Percentiles rank a stretch among this genome's conserved stretches.
Conservation (phyloP, 768 basidiomycete genomes). For the Termitomyces sp. region DNA sequence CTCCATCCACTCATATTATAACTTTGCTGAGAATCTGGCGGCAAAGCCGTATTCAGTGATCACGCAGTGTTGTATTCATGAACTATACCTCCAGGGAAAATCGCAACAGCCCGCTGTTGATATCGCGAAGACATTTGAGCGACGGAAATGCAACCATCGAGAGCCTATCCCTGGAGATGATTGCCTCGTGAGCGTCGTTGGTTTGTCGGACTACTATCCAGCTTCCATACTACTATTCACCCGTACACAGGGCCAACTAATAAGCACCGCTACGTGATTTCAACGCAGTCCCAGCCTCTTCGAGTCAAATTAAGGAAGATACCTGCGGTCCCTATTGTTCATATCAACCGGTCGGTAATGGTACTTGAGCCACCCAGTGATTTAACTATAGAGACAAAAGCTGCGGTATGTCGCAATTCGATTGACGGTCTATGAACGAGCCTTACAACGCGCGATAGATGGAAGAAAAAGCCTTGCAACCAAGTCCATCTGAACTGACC, state of each 20-base stretch:
- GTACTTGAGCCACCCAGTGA: slow-evolving; percentile 89
- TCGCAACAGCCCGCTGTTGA: slow-evolving; percentile 74
- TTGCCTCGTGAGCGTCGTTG: slow-evolving; percentile 78
- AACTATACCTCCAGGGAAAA: slow-evolving; percentile 83
- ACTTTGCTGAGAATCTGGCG: slow-evolving; percentile 25
- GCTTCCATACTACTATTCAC: background rate
- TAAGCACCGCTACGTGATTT: slow-evolving; percentile 89
- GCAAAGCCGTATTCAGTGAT: slow-evolving; percentile 77
- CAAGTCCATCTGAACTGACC: slow-evolving; percentile 44
- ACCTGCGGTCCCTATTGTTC: slow-evolving; percentile 86
- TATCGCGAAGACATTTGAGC: slow-evolving; percentile 90
- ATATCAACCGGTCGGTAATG: slow-evolving; percentile 90
- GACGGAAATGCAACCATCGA: slow-evolving; percentile 92
- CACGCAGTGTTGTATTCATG: slow-evolving; percentile 95
- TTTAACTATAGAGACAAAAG: slow-evolving; percentile 68
- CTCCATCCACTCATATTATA: background rate
- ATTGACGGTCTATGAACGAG: background rate
- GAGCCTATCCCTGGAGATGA: slow-evolving; percentile 83
- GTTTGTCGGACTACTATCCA: slow-evolving; percentile 36
- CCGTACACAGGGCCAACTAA: slow-evolving; percentile 64
- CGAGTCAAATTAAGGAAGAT: slow-evolving; percentile 66
- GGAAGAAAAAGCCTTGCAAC: slow-evolving; percentile 59
- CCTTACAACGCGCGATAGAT: slow-evolving; percentile 34
- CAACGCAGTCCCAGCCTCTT: slow-evolving; percentile 76
- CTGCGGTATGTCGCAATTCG: slow-evolving; percentile 38